Evolutionary conservation across 2,329 filamentous ascomycete species (phyloP).

Genomic region (Parascedosporium putredinis): DNA sequence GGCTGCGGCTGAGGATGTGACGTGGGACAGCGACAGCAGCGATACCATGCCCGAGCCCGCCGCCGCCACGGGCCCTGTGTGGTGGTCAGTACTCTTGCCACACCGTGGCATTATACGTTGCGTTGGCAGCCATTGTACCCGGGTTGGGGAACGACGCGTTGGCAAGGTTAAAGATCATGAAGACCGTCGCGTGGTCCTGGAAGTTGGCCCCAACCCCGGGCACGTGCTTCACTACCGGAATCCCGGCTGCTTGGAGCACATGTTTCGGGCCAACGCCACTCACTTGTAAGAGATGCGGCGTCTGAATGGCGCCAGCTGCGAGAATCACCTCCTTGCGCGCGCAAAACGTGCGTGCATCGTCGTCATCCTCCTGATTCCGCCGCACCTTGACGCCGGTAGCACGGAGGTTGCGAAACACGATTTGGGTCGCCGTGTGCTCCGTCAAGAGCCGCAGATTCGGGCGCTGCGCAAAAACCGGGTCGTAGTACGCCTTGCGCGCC

Average conservation of each 20-base stretch:
- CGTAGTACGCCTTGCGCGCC: conserved; percentile 19
- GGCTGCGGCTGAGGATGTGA: conserved; percentile 12
- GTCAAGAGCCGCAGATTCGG: conserved; percentile 8
- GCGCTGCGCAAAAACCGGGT: conserved; percentile 11
- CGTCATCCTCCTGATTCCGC: conserved; percentile 5
- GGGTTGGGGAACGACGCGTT: not conserved
- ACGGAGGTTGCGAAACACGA: conserved; percentile 8
- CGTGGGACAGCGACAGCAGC: conserved; percentile 12
- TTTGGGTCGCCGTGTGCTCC: conserved; percentile 9
- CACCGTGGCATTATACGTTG: not conserved
- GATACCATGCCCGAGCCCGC: conserved; percentile 10
- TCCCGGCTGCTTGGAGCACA: conserved; percentile 27
- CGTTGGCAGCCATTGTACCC: not conserved
- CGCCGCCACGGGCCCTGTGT: conserved; percentile 11
- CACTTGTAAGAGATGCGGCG: conserved; percentile 30
- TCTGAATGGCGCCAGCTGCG: conserved; percentile 29
- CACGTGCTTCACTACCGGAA: conserved; percentile 41
- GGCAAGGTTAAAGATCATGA: conserved; percentile 10
- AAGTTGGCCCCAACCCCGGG: conserved; percentile 54
- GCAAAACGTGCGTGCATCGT: conserved; percentile 4
- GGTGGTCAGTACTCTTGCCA: not conserved
- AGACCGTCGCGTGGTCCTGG: conserved; percentile 32
- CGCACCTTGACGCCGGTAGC: conserved; percentile 6
- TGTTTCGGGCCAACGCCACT: conserved; percentile 28
- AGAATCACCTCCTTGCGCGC: conserved; percentile 28